Evolutionary conservation across 2,329 filamentous ascomycete genomes (phyloP).

Genomic region (Didymella lethalis): DNA sequence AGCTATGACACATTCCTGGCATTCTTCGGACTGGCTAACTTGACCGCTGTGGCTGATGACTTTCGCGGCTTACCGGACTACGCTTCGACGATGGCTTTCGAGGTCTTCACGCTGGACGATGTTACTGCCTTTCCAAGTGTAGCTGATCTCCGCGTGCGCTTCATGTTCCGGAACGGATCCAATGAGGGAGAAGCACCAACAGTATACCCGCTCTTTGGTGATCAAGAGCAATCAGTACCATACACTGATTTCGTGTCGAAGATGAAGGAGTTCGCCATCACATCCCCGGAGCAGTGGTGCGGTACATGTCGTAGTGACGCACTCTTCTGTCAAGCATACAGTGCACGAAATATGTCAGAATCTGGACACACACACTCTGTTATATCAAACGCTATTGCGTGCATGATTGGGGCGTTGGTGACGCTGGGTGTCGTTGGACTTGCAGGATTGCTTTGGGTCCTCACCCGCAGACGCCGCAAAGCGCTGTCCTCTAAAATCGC

Average conservation of each 20-base stretch:
- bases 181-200: not conserved
- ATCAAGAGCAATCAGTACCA: conserved; percentile 39
- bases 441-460: not conserved
- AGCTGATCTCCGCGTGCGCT: not conserved
- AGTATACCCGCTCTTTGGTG: not conserved
- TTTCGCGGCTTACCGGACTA: not conserved
- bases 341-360: not conserved
- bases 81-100: conserved; percentile 1
- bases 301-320: conserved; percentile 53
- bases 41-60: conserved; percentile 47
- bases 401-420: not conserved
- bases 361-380: not conserved
- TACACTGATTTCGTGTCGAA: conserved; percentile 56
- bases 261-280: conserved; percentile 27
- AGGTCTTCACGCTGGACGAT: not conserved
- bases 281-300: conserved; percentile 59
- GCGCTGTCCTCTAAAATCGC: not conserved
- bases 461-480: not conserved
- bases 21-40: conserved; percentile 57
- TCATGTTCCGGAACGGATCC: conserved; percentile 2
- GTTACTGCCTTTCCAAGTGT: not conserved
- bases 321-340: conserved; percentile 58
- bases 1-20: conserved; percentile 60
- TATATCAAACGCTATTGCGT: not conserved
- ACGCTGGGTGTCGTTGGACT: not conserved